Base-by-base conservation (phyloP, 1,139 yeast genomes). In the Sugiyamaella paludigena region DNA sequence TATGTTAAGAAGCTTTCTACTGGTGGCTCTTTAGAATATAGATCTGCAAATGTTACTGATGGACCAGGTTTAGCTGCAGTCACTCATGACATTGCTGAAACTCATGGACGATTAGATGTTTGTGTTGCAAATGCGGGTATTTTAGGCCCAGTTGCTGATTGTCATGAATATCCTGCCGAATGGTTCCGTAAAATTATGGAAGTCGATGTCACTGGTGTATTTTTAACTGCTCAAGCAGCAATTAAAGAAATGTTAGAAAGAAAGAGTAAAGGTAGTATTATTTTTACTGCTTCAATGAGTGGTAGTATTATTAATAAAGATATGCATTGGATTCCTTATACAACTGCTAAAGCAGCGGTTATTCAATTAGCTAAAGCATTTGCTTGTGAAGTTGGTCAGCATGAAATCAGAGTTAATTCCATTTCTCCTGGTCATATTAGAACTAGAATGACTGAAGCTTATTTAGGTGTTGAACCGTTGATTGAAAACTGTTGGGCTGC, bases 51-150 rank as follows among this genome's bases (percentile, higher is more conserved):
- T 50, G 71, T 81, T 34, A 68, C 75, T 30, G 73, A 73, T 50
- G 59, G 71, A 35, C 70, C 68, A 26, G 68, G 67, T 1, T 81
- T 81, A 39, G 72, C 70, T 52, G 53, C 54, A 11, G 69, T 74
- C 7, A 69, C 80, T 32, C 62, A 59, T 29, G 71, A 69, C 49
- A 75, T 78, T 46, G 79, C 73, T 50, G 60, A 66, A 46, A 81
- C 79, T 56, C 79, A 81, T 57, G 81, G 81, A 35, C 74, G 75
- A 43, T 75, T 82, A 51, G 86, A 82, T 61, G 72, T 80, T 8
- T 79, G 81, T 57, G 83, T 82, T 35, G 86, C 86, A 53, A 81
- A 82, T 56, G 87, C 87, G 5, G 87, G 87, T 24, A 73, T 81
- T 30, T 68, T 73, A 7, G 84, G 82, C 4, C 72, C 71, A 32